Base-by-base conservation (phyloP, 2,329 filamentous ascomycete genomes). In the Huntiella decipiens region DNA sequence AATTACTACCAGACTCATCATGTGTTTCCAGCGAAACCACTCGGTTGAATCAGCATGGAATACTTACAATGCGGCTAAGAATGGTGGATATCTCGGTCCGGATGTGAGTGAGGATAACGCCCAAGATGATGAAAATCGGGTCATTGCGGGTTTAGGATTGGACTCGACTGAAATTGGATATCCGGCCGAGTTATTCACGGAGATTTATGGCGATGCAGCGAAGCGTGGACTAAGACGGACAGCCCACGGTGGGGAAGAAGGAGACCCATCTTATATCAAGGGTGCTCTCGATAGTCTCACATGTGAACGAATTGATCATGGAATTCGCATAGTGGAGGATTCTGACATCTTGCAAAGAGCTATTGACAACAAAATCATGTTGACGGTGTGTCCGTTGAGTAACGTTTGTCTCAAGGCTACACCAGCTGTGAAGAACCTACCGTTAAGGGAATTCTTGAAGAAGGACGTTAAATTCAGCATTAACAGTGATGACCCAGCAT, bases 181-280 rank as follows among this genome's bases (percentile, higher is more conserved):
- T 48, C 71, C 70, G 2, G 72, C 73, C 3, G 66, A 70, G 50
- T 61, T 73, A 53, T 87, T 82, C 61, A 62, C 65, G 43, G 67
- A 73, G 34, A 62, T 82, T 34, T 88, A 78, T 51, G 55, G 55
- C 55, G 60, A 57, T 1, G 63, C 66, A 15, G 77, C 73, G 0
- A 58, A 59, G 19, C 63, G 63, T 22, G 72, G 73, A 0, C 66
- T 81, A 43, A 62, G 66, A 22, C 65, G 74, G n/a, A 87, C 82
- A 0, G 75, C 80, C 2, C 82, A 87, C 57, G 80, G 77, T 2
- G 80, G 82, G 44, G 82, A 87, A 58, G 82, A 87, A 56, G 80
- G 78, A 0, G 77, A 79, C 12, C 61, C 76, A 3, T 66, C 65
- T 4, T 84, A 80, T 59, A 77, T 88, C 53, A 61, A 63, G 17